Base-by-base conservation (phyloP, 2,329 filamentous ascomycete species). In the Talaromyces sp. region DNA sequence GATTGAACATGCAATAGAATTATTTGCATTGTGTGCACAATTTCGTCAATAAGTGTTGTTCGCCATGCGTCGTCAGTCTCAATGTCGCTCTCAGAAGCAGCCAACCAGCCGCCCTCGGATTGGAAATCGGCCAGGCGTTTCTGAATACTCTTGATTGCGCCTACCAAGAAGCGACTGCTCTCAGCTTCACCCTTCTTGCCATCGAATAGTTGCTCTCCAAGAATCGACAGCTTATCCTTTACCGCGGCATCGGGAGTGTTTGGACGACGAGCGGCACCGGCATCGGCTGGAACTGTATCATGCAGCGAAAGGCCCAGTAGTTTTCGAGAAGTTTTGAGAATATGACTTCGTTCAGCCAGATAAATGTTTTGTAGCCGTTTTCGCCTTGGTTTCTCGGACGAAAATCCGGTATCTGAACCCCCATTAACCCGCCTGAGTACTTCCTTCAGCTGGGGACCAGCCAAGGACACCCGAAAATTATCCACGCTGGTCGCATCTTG, bases 11-110 rank as follows among this genome's bases (percentile, higher is more conserved):
- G 80, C 66, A 91, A 83, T 67, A 93, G 90, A 27, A 92, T 77
- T 17, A 92, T 80, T 55, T 91, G 88, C 74, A 95, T 80, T 47
- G 88, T 83, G 70, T 95, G 89, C 44, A 89, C 80, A 51, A 89
- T 82, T 73, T 96, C 91, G 15, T 86, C 85, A 25, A 92, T 78
- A 28, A 87, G 77, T 5, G 82, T 86, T 59, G 82, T 81, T 27
- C 83, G 75, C 86, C 88, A 93, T 57, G 84, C 80, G 39, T 84
- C 82, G 27, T 86, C 85, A 1, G 82, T 80, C 42, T 84, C 80
- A 51, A 85, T 82, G 25, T 82, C 80, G 27, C 84, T 78, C 11
- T 77, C 75, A 57, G 79, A 74, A 42, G 78, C 69, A 44, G 78
- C 72, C 63, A 79, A 70, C 82, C 81, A 85, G 44, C 77, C 72